Evolutionary conservation across 1,284 basidiomycete genomes (phyloP).

Genomic region (Caloboletus inedulis): DNA sequence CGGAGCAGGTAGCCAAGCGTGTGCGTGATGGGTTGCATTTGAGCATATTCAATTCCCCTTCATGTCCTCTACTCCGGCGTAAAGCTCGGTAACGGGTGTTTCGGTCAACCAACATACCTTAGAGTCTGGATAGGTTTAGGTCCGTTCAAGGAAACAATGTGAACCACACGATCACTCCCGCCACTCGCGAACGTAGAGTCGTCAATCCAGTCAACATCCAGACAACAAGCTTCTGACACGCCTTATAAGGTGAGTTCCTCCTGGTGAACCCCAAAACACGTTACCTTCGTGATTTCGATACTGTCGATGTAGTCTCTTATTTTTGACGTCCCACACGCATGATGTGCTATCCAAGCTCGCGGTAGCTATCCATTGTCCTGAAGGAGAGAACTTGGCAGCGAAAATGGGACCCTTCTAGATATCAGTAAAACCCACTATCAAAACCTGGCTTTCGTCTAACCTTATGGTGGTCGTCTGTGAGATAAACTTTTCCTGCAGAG

Average conservation of each 20-base stretch:
- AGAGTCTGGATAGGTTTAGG: conserved; percentile 54
- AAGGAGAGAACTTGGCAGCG: conserved; percentile 66
- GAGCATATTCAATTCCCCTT: conserved; percentile 75
- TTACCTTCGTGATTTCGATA: conserved; percentile 65
- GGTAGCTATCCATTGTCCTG: conserved; percentile 65
- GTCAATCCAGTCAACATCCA: conserved; percentile 80
- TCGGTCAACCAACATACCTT: conserved; percentile 40
- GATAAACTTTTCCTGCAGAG: conserved; percentile 54
- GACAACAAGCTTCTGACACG: conserved; percentile 54
- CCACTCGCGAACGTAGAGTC: conserved; percentile 71
- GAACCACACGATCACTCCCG: conserved; percentile 66
- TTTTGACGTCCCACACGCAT: conserved; percentile 74
- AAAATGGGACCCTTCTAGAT: conserved; percentile 68
- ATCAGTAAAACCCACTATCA: conserved; percentile 11
- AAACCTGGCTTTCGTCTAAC: conserved; percentile 38
- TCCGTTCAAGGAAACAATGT: conserved; percentile 54
- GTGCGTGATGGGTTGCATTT: conserved; percentile 65
- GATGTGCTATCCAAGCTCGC: conserved; percentile 73
- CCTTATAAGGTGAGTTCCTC: conserved; percentile 12
- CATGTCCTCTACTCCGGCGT: conserved; percentile 56
- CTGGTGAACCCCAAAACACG: conserved; percentile 13
- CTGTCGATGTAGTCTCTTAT: conserved; percentile 57
- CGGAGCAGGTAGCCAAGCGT: conserved; percentile 73
- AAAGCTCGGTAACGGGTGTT: background rate
- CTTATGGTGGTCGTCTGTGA: conserved; percentile 59